Evolutionary conservation across 2,329 filamentous ascomycete genomes (phyloP).

Genomic region (Verticillium alfalfae): DNA sequence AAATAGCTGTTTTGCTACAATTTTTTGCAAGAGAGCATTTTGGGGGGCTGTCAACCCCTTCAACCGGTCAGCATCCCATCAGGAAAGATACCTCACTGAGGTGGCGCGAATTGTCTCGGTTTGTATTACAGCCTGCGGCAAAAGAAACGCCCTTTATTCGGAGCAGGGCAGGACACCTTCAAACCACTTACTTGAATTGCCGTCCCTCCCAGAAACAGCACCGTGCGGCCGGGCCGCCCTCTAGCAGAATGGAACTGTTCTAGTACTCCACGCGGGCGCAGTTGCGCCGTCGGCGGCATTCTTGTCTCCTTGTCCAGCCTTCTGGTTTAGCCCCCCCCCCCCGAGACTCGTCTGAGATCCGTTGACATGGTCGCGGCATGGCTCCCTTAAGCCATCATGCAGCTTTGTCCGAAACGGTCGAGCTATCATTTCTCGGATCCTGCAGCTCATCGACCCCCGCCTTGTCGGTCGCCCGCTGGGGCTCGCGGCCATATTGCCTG

Average conservation of each 20-base stretch:
- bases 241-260: neutral
- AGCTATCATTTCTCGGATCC: neutral
- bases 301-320: no score
- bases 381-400: neutral
- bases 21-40: neutral
- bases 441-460: neutral
- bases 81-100: no score
- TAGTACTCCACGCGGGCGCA: neutral
- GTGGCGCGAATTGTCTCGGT: neutral
- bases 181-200: neutral
- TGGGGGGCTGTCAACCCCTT: neutral
- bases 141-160: no score
- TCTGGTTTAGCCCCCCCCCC: neutral
- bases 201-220: neutral
- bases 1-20: neutral
- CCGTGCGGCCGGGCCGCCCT: neutral
- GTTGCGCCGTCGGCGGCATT: neutral
- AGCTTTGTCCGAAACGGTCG: neutral
- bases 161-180: no score
- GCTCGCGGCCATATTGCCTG: neutral
- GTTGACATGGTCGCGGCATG: neutral
- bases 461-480: neutral
- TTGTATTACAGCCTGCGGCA: neutral
- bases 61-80: neutral
- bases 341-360: neutral